Conservation (phyloP, 2,329 filamentous ascomycete genomes). For the Basipetospora chlamydospora region DNA sequence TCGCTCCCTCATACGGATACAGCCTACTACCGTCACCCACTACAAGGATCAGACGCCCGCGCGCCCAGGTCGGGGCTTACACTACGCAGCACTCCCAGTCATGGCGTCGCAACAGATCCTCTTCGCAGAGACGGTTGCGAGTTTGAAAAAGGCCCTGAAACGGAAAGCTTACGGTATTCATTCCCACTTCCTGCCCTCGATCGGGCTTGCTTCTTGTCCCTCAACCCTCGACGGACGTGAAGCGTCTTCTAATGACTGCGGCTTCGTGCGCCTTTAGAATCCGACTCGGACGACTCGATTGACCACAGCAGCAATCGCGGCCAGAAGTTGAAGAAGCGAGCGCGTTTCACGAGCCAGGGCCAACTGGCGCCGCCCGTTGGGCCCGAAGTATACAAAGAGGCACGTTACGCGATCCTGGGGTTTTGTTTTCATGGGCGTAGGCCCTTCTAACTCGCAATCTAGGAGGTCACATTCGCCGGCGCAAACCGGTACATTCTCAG, state of each 20-base stretch:
- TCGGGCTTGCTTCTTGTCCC: not conserved
- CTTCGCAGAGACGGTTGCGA: constrained; percentile 51
- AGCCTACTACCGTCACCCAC: no score
- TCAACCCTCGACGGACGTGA: not conserved
- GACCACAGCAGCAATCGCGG: constrained; percentile 58
- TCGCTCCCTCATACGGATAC: no score
- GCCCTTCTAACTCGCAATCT: no score
- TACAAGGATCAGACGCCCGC: no score
- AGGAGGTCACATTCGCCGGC: constrained; percentile 62
- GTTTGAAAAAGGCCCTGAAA: constrained; percentile 54
- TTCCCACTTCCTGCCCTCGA: no score
- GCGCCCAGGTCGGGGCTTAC: no score
- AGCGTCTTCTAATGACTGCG: no score
- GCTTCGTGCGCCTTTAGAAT: constrained; percentile 40
- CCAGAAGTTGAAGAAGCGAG: constrained; percentile 64
- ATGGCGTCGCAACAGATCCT: constrained; percentile 43
- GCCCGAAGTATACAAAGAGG: constrained; percentile 57
- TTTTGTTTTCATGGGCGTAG: no score
- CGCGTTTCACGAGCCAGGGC: constrained; percentile 56
- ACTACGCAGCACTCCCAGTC: no score
- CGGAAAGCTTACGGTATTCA: constrained; percentile 44
- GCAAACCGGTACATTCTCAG: constrained; percentile 59
- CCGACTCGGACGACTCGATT: constrained; percentile 62
- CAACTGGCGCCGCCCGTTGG: constrained; percentile 53
- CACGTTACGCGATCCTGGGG: no score